phyloP scores from a whole-genome alignment of 768 basidiomycete genomes.

The Tulasnella sp. region DNA sequence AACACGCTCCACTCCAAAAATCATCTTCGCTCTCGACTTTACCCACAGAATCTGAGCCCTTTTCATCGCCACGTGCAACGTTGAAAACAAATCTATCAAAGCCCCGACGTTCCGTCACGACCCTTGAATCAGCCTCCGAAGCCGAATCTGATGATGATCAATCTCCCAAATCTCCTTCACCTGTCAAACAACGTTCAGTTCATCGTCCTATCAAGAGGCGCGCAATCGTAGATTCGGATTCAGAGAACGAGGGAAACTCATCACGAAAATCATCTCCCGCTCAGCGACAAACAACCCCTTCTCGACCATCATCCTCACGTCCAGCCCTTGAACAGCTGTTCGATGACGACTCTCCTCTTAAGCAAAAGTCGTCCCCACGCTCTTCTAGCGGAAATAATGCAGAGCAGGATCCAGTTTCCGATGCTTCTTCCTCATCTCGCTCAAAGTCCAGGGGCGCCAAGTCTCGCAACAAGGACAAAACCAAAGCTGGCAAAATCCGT shows the following conservation, averaged over 20 bases:
- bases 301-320: no score
- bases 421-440: no score
- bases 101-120: background rate
- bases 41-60: background rate
- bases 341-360: no score
- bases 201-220: constrained; percentile 9
- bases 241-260: background rate
- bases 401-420: no score
- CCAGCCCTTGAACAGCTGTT: no score
- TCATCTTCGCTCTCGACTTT: constrained; percentile 1
- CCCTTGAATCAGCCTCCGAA: constrained; percentile 3
- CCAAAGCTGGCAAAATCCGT: no score
- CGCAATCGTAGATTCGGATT: background rate
- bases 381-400: no score
- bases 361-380: no score
- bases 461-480: no score
- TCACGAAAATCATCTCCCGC: no score
- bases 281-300: no score
- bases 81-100: background rate
- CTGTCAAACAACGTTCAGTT: background rate
- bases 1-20: background rate
- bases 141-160: background rate
- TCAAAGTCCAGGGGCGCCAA: no score
- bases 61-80: background rate
- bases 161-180: background rate